phyloP scores from a whole-genome alignment of 1,284 basidiomycete species.

The Apiotrichum sp. region DNA sequence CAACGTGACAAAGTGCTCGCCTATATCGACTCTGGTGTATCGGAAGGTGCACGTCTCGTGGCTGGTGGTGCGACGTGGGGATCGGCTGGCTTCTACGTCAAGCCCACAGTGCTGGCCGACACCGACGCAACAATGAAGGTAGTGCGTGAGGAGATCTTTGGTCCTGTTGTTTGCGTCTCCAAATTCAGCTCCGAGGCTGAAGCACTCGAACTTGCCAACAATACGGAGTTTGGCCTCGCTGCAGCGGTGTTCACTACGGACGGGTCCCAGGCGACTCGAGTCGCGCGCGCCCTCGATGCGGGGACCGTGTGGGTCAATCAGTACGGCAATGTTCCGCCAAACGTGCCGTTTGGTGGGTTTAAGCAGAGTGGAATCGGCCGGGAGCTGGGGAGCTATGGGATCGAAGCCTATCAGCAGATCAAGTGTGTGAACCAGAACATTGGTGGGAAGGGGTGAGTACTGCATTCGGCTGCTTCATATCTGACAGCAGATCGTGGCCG shows the following conservation, averaged over 20 bases:
- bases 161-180: conserved; percentile 48
- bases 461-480: conserved; percentile 52
- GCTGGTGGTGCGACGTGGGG: conserved; percentile 63
- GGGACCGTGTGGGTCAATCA: conserved; percentile 81
- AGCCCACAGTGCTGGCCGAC: conserved; percentile 46
- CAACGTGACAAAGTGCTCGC: conserved; percentile 85
- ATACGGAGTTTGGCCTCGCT: conserved; percentile 78
- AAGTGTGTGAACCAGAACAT: conserved; percentile 79
- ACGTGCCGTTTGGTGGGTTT: conserved; percentile 90
- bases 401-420: conserved; percentile 76
- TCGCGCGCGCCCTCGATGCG: conserved; percentile 74
- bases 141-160: conserved; percentile 49
- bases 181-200: conserved; percentile 47
- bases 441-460: conserved; percentile 2
- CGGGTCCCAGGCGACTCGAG: conserved; percentile 75
- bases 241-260: conserved; percentile 84
- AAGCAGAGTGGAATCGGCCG: conserved; percentile 73
- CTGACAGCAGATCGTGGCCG: conserved; percentile 2
- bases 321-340: conserved; percentile 71
- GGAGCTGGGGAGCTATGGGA: conserved; percentile 80
- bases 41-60: conserved; percentile 73
- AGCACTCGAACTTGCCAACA: conserved; percentile 66
- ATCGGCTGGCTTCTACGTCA: conserved; percentile 42
- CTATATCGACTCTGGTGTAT: conserved; percentile 81
- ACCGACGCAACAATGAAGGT: conserved; percentile 33